phyloP scores from a whole-genome alignment of 2,329 filamentous ascomycete species.

The Aureobasidium sp. region DNA sequence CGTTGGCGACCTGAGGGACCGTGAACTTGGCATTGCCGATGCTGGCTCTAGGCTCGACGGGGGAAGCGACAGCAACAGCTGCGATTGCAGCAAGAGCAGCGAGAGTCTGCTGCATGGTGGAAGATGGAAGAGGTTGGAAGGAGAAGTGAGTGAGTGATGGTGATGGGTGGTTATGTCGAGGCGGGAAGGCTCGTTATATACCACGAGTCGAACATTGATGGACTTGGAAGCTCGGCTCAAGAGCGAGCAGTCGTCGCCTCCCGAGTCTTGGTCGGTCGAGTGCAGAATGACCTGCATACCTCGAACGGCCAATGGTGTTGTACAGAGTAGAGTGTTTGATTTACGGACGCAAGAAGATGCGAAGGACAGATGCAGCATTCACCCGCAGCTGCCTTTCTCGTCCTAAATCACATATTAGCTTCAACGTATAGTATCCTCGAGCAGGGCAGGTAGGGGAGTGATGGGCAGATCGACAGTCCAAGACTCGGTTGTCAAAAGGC shows the following conservation, averaged over 20 bases:
- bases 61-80: slow-evolving; percentile 23
- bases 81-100: slow-evolving; percentile 25
- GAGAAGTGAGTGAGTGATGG: not conserved
- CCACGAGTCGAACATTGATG: not conserved
- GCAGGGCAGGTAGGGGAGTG: not conserved
- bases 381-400: slow-evolving; percentile 11
- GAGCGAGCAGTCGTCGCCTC: not conserved
- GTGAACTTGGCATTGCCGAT: slow-evolving; percentile 18
- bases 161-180: not conserved
- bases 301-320: slow-evolving; percentile 7
- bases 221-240: not conserved
- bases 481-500: not conserved
- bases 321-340: not conserved
- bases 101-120: slow-evolving; percentile 16
- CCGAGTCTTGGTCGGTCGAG: not conserved
- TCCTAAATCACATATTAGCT: slow-evolving; percentile 7
- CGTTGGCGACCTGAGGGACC: slow-evolving; percentile 27
- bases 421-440: not conserved
- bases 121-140: not conserved
- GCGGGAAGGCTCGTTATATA: not conserved
- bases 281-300: not conserved
- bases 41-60: slow-evolving; percentile 13
- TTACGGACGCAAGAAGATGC: not conserved
- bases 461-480: slow-evolving; percentile 8
- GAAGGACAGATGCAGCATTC: not conserved